Conservation (phyloP, 257 asterid species). For the Jaltomata sinuosa region DNA sequence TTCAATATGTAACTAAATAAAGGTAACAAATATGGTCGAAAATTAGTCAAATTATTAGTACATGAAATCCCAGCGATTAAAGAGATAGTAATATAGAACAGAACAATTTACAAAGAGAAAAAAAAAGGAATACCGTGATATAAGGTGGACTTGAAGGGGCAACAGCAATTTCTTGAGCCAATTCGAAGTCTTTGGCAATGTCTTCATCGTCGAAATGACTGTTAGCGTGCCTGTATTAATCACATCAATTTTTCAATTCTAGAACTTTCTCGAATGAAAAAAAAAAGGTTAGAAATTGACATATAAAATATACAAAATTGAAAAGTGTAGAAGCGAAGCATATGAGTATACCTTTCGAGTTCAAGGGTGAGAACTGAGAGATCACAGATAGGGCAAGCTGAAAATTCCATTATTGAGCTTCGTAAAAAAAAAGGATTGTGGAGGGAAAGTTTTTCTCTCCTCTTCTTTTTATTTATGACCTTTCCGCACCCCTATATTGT, state of each 20-base stretch:
- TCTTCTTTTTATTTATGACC: background rate
- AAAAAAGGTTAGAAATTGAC: background rate
- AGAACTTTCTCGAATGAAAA: background rate
- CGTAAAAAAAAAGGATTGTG: background rate
- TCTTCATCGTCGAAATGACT: slow-evolving; percentile 33
- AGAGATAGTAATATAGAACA: background rate
- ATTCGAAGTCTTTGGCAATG: slow-evolving; percentile 11
- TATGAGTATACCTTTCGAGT: slow-evolving; percentile 21
- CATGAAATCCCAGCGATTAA: background rate
- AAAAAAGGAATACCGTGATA: background rate
- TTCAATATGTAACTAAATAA: too few relatives aligned
- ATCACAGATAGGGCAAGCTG: slow-evolving; percentile 27
- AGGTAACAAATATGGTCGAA: too few relatives aligned
- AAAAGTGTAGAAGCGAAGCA: background rate
- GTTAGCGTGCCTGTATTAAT: slow-evolving; percentile 24
- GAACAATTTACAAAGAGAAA: background rate
- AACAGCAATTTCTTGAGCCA: slow-evolving; percentile 20
- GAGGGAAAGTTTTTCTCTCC: background rate
- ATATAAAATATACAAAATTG: background rate
- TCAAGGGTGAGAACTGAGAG: slow-evolving; percentile 7
- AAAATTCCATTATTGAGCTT: slow-evolving; percentile 8
- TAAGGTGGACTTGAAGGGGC: slow-evolving; percentile 11
- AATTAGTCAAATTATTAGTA: too few relatives aligned
- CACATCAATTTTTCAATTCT: background rate
- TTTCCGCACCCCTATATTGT: background rate